These are phyloP conservation scores for Teratosphaeria viscida DNA, from an alignment of 2,329 filamentous ascomycete species.

Conservation along the genomic window DNA sequence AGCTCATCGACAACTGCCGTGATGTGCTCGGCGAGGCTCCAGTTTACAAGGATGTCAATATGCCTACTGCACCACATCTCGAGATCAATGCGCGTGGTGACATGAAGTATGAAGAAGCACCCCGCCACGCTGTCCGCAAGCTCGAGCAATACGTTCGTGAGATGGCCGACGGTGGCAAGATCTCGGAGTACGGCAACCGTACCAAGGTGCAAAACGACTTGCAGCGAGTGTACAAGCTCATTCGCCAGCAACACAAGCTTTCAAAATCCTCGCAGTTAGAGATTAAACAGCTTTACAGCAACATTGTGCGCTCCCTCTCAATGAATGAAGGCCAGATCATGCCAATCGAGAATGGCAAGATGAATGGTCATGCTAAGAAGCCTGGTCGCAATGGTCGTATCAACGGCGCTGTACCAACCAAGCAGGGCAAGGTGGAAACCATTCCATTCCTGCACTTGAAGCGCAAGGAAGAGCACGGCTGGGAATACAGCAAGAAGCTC, in stretches of 20 bases:
- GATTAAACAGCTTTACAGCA: conserved; percentile 89
- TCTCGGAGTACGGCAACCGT: conserved; percentile 95
- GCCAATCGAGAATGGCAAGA: conserved; percentile 69
- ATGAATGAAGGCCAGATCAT: conserved; percentile 99
- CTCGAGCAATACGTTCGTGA: conserved; percentile 97
- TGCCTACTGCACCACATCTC: conserved; percentile 86
- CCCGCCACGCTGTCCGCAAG: conserved; percentile 82
- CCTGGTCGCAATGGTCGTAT: conserved; percentile 39
- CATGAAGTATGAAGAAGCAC: conserved; percentile 80
- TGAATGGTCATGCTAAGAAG: conserved; percentile 47
- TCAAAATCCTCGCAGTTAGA: conserved; percentile 93
- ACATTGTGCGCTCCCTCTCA: conserved; percentile 82
- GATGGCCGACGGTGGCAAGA: conserved; percentile 97
- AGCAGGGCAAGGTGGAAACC: conserved; percentile 84
- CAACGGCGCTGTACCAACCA: conserved; percentile 39
- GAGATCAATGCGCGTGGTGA: conserved; percentile 88
- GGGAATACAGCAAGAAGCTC: conserved; percentile 99
- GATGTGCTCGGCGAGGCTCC: conserved; percentile 76
- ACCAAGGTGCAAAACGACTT: conserved; percentile 97
- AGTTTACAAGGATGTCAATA: conserved; percentile 88
- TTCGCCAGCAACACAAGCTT: conserved; percentile 95
- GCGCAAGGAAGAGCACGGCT: conserved; percentile 84
- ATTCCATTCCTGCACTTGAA: conserved; percentile 97
- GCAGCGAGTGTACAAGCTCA: conserved; percentile 91
- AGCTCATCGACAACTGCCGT: conserved; percentile 95